Conservation (phyloP, 2,329 filamentous ascomycete species). For the Neonectria hederae region DNA sequence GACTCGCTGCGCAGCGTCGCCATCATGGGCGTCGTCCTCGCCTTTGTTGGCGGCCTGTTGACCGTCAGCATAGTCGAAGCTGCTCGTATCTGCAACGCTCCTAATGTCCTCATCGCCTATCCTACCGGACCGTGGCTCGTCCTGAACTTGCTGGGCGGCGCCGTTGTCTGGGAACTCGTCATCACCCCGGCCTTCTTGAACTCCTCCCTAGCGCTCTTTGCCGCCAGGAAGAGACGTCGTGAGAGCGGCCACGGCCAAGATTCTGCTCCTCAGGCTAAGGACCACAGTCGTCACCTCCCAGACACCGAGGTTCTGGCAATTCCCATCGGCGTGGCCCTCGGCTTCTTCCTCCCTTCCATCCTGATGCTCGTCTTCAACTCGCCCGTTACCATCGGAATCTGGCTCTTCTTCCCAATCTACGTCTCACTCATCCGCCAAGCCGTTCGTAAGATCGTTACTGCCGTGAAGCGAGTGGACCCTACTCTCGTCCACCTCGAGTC, state of each 20-base stretch:
- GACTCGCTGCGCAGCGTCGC: constrained; percentile 53
- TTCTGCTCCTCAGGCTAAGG: constrained; percentile 28
- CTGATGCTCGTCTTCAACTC: constrained; percentile 56
- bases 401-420: constrained; percentile 63
- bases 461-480: constrained; percentile 41
- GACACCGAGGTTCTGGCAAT: constrained; percentile 67
- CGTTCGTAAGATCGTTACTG: constrained; percentile 44
- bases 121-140: constrained; percentile 57
- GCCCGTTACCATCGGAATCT: constrained; percentile 52
- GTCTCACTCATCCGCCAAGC: constrained; percentile 55
- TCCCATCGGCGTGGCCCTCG: constrained; percentile 57
- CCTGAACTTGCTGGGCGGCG: constrained; percentile 59
- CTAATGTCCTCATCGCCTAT: constrained; percentile 48
- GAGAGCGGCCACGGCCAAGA: constrained; percentile 31
- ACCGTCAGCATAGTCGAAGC: constrained; percentile 62
- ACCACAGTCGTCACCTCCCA: constrained; percentile 50
- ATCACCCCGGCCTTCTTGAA: constrained; percentile 61
- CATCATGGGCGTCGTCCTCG: constrained; percentile 54
- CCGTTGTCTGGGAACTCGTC: constrained; percentile 61
- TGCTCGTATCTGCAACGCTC: constrained; percentile 54
- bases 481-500: constrained; percentile 56
- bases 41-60: constrained; percentile 57
- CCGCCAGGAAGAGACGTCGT: constrained; percentile 25
- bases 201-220: constrained; percentile 50
- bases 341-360: constrained; percentile 57